Percentiles rank a stretch among this genome's conserved stretches.
phyloP scores from a whole-genome alignment of 345 rosid genomes.

The Melaleuca quinquenervia region DNA sequence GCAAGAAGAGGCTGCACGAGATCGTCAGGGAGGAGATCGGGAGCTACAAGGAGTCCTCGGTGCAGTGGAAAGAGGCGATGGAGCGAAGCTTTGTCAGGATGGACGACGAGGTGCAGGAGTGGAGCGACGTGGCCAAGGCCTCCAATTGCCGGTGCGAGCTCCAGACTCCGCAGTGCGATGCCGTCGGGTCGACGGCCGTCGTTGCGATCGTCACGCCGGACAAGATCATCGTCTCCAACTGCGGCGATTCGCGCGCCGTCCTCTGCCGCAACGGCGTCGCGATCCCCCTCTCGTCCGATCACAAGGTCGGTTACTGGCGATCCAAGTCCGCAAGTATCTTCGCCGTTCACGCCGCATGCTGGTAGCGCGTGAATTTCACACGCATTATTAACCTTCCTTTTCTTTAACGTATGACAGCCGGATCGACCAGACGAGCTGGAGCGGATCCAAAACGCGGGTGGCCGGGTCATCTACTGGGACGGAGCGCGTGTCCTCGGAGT shows the following conservation, averaged over 20 bases:
- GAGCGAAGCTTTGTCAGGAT: constrained; percentile 37
- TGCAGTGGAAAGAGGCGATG: constrained; percentile 57
- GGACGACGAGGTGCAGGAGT: constrained; percentile 50
- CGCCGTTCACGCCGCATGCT: no score
- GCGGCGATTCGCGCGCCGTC: constrained; percentile 88
- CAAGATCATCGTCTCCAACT: constrained; percentile 61
- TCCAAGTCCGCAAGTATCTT: background rate
- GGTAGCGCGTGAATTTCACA: background rate
- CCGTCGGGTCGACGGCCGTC: constrained; percentile 86
- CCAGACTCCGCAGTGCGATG: constrained; percentile 70
- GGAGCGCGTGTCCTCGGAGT: constrained; percentile 64
- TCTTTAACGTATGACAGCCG: constrained; percentile 26
- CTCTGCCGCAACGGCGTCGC: constrained; percentile 74
- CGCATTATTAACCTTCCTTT: background rate
- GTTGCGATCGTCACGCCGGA: constrained; percentile 58
- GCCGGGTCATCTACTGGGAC: constrained; percentile 86
- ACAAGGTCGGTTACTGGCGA: constrained; percentile 31
- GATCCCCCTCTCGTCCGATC: constrained; percentile 66
- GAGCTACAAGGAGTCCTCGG: background rate
- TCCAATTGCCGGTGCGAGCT: constrained; percentile 59
- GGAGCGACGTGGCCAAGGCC: constrained; percentile 4
- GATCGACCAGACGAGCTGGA: constrained; percentile 75
- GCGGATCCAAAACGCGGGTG: constrained; percentile 67
- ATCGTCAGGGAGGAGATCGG: constrained; percentile 39
- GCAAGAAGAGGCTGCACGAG: constrained; percentile 52